phyloP scores from a whole-genome alignment of 257 asterid genomes.

The Linderniella brevidens region DNA sequence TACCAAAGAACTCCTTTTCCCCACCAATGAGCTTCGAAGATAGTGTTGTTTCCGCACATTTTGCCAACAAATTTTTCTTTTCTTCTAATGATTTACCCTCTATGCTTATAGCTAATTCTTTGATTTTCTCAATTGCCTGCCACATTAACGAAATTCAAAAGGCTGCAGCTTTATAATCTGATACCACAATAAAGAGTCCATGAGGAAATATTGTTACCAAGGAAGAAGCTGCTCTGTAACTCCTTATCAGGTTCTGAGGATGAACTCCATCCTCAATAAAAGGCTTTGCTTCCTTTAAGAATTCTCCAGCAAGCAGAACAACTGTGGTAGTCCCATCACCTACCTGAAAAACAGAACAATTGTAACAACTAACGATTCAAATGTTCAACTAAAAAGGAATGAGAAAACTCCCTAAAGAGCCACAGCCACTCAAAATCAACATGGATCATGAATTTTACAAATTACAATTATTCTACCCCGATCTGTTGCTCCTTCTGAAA shows the following conservation, averaged over 20 bases:
- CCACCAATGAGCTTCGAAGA: conserved; percentile 99
- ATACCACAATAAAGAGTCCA: conserved; percentile 1
- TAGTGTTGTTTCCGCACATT: conserved; percentile 96
- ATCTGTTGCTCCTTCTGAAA: too few species aligned
- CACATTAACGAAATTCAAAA: conserved; percentile 1
- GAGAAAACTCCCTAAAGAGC: too few species aligned
- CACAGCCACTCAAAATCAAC: too few species aligned
- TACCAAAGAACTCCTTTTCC: conserved; percentile 89
- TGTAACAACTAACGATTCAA: too few species aligned
- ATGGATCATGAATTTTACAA: too few species aligned
- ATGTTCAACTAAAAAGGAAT: not conserved
- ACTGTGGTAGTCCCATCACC: conserved; percentile 99
- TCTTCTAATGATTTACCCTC: conserved; percentile 93
- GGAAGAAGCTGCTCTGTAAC: conserved; percentile 65
- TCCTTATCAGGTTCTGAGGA: conserved; percentile 84
- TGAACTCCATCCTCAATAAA: conserved; percentile 97
- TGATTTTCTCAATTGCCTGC: conserved; percentile 61
- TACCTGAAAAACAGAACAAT: conserved; percentile 39
- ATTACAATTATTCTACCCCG: too few species aligned
- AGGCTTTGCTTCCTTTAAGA: conserved; percentile 94
- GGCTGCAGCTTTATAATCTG: conserved; percentile 9
- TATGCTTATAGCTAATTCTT: conserved; percentile 69
- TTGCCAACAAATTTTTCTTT: conserved; percentile 71
- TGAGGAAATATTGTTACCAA: conserved; percentile 29
- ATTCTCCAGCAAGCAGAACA: conserved; percentile 93